Evolutionary conservation across 768 basidiomycete species (phyloP).

Genomic region (Serendipita sp.): DNA sequence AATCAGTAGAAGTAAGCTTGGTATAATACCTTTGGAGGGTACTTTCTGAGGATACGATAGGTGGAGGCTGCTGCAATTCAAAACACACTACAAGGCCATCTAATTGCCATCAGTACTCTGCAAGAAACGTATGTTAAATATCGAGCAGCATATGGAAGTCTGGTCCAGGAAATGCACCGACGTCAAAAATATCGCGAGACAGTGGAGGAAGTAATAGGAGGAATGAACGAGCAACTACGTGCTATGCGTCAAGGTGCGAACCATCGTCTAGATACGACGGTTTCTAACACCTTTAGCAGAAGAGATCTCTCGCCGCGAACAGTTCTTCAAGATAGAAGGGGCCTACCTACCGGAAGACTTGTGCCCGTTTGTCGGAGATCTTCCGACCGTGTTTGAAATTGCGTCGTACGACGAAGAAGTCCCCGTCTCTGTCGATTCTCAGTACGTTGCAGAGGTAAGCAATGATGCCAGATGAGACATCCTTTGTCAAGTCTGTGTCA

Average conservation of each 20-base stretch:
- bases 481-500: background rate
- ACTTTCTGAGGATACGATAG: constrained; percentile 8
- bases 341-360: constrained; percentile 63
- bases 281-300: constrained; percentile 27
- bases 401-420: constrained; percentile 22
- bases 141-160: constrained; percentile 54
- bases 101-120: constrained; percentile 46
- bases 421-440: background rate
- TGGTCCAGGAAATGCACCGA: constrained; percentile 58
- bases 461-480: background rate
- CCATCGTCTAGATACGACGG: background rate
- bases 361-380: constrained; percentile 59
- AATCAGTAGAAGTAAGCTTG: constrained; percentile 45
- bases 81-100: constrained; percentile 39
- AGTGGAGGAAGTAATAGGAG: constrained; percentile 45
- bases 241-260: constrained; percentile 49
- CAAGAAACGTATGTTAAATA: constrained; percentile 53
- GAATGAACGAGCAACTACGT: constrained; percentile 49
- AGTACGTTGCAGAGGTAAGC: background rate
- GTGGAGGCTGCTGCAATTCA: constrained; percentile 10
- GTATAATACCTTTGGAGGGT: background rate
- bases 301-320: constrained; percentile 45
- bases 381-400: constrained; percentile 60
- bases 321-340: constrained; percentile 61
- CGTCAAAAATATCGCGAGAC: constrained; percentile 51